A percentile compares a stretch with the other conserved stretches of the same genome.
Conservation (phyloP, 805 yeast species). For the Yamadazyma insecticola region DNA sequence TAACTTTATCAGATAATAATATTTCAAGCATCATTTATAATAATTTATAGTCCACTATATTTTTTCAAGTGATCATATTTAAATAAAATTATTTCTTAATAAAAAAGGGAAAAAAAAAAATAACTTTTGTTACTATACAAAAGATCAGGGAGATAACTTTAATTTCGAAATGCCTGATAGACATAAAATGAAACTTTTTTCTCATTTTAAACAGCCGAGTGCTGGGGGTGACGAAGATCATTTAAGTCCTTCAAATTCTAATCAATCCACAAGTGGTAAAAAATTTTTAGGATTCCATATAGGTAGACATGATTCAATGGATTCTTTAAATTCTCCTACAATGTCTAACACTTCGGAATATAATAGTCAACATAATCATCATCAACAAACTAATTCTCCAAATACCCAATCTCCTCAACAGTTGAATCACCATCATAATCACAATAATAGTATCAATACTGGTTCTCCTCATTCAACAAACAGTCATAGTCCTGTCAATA, state of each 20-base stretch:
- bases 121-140: too few species aligned
- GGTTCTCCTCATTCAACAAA: slow-evolving; percentile 8
- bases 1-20: too few species aligned
- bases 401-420: slow-evolving; percentile 4
- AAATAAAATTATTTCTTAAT: too few species aligned
- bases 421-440: slow-evolving; percentile 1
- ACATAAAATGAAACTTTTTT: slow-evolving; percentile 39
- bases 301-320: slow-evolving; percentile 38
- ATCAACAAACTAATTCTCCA: slow-evolving; percentile 1
- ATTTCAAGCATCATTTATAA: too few species aligned
- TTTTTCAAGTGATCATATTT: too few species aligned
- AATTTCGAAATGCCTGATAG: slow-evolving; percentile 38
- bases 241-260: slow-evolving; percentile 27
- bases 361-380: slow-evolving; percentile 3
- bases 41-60: too few species aligned
- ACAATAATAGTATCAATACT: background rate
- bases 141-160: too few species aligned
- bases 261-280: slow-evolving; percentile 20
- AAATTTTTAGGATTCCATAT: slow-evolving; percentile 38
- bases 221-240: slow-evolving; percentile 18
- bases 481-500: slow-evolving; percentile 7
- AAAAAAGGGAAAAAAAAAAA: too few species aligned
- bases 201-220: slow-evolving; percentile 29
- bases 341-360: slow-evolving; percentile 29
- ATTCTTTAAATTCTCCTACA: slow-evolving; percentile 31